These are phyloP conservation scores for Melastoma malabathricum DNA, from an alignment of 345 rosid genomes.

Conservation along the genomic window DNA sequence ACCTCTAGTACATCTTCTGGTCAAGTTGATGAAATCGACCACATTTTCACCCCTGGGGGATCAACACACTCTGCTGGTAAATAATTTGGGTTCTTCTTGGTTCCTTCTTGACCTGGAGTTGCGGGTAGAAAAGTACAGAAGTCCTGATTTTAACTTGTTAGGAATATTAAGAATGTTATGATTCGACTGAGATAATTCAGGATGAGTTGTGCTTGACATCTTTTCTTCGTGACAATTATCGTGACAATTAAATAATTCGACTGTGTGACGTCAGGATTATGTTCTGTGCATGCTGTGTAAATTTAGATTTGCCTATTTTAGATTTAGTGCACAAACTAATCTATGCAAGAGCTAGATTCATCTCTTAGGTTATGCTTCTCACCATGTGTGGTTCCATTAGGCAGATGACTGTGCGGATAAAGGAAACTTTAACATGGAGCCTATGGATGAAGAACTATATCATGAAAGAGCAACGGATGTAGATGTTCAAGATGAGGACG, in stretches of 20 bases:
- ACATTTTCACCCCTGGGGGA: conserved; percentile 11
- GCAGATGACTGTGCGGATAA: conserved; percentile 33
- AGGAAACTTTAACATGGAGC: conserved; percentile 36
- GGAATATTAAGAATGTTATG: too few relatives aligned
- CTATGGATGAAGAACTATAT: conserved; percentile 12
- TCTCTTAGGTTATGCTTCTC: neutral
- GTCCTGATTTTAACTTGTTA: too few relatives aligned
- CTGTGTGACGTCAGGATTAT: too few relatives aligned
- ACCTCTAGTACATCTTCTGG: conserved; percentile 10
- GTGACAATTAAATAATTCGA: too few relatives aligned
- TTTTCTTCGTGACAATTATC: too few relatives aligned
- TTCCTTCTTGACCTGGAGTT: conserved; percentile 6
- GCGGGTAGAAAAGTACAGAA: neutral
- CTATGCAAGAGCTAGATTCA: neutral
- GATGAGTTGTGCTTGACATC: too few relatives aligned
- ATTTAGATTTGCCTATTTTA: neutral
- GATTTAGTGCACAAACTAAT: neutral
- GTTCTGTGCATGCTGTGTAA: too few relatives aligned
- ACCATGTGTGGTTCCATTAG: conserved; percentile 21
- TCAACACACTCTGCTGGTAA: conserved; percentile 20
- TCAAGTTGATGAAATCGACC: conserved; percentile 14
- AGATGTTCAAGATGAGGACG: conserved; percentile 15
- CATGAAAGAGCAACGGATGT: conserved; percentile 11
- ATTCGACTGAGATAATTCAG: too few relatives aligned
- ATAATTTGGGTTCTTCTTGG: conserved; percentile 6